These are phyloP conservation scores for Aschersonia sp. DNA, from an alignment of 2,329 filamentous ascomycete genomes.

Conservation along the genomic window DNA sequence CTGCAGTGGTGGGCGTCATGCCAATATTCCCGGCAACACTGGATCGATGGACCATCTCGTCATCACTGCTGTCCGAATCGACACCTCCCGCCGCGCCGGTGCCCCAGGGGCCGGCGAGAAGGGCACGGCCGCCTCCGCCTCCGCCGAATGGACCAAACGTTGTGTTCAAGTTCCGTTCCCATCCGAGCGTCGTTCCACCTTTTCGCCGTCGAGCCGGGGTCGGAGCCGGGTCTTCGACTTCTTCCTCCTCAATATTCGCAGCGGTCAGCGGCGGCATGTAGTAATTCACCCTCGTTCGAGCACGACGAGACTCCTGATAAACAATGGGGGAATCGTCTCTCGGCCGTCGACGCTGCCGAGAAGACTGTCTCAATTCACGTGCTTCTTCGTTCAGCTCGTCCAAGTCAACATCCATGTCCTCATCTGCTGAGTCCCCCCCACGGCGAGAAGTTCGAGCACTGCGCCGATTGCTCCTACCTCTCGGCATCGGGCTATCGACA, in stretches of 20 bases:
- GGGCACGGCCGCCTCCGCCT: conserved; percentile 54
- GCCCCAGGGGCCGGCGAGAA: conserved; percentile 62
- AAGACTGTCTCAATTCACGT: conserved; percentile 43
- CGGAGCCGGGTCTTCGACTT: conserved; percentile 50
- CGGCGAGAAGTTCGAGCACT: conserved; percentile 31
- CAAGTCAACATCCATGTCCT: conserved; percentile 42
- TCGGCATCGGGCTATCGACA: conserved; percentile 31
- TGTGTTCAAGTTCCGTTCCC: conserved; percentile 75
- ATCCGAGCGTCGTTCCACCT: conserved; percentile 40
- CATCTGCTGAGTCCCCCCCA: conserved; percentile 38
- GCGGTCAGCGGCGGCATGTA: conserved; percentile 58
- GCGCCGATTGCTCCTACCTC: conserved; percentile 27
- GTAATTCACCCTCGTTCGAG: conserved; percentile 60
- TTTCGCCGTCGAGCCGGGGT: conserved; percentile 56
- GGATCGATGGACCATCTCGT: conserved; percentile 60
- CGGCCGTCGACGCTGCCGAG: conserved; percentile 34
- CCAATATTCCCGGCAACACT: conserved; percentile 43
- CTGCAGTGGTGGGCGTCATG: conserved; percentile 41
- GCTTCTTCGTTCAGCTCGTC: conserved; percentile 54
- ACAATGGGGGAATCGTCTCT: conserved; percentile 39
- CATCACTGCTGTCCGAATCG: conserved; percentile 94
- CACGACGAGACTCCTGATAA: conserved; percentile 41
- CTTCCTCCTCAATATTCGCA: conserved; percentile 56
- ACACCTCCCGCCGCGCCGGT: conserved; percentile 61
- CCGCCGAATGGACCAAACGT: conserved; percentile 90